Percentiles rank a stretch among this genome's conserved stretches.
Evolutionary conservation across 2,329 filamentous ascomycete genomes (phyloP).

Genomic region (Monosporascus sp.): DNA sequence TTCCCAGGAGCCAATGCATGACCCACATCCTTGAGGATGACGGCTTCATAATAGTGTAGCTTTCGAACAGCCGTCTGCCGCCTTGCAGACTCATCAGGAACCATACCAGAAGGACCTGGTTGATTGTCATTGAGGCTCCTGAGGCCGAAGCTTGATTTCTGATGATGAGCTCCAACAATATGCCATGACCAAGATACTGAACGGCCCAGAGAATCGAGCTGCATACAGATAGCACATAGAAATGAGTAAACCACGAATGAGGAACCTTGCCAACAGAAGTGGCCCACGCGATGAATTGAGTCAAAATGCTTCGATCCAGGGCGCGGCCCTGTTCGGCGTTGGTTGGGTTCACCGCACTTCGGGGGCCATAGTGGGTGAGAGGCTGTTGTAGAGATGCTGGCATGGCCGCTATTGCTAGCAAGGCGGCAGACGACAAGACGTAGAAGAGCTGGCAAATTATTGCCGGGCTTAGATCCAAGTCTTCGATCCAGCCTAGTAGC

Average conservation of each 20-base stretch:
- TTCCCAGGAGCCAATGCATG: constrained; percentile 74
- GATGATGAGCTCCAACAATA: constrained; percentile 44
- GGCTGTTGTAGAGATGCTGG: constrained; percentile 40
- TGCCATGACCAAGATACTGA: constrained; percentile 55
- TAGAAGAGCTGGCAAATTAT: constrained; percentile 43
- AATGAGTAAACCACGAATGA: constrained; percentile 85
- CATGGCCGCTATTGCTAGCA: constrained; percentile 39
- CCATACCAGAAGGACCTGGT: constrained; percentile 65
- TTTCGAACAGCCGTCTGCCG: constrained; percentile 71
- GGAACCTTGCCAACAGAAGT: constrained; percentile 58
- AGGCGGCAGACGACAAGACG: constrained; percentile 33
- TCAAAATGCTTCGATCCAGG: constrained; percentile 9
- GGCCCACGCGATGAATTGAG: constrained; percentile 26
- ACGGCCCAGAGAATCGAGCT: constrained; percentile 70
- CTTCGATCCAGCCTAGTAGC: background rate
- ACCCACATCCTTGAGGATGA: constrained; percentile 79
- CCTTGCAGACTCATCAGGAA: constrained; percentile 72
- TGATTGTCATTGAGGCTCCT: constrained; percentile 47
- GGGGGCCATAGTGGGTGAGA: constrained; percentile 48
- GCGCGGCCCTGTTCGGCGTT: constrained; percentile 4
- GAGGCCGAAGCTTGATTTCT: constrained; percentile 28
- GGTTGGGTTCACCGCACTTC: constrained; percentile 21
- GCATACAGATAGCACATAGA: constrained; percentile 69
- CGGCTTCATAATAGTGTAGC: constrained; percentile 57
- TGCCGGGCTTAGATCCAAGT: constrained; percentile 17